A percentile compares a stretch with the other conserved stretches of the same genome.
Evolutionary conservation across 1,139 yeast species (phyloP).

Genomic region (Geotrichum restrictum): DNA sequence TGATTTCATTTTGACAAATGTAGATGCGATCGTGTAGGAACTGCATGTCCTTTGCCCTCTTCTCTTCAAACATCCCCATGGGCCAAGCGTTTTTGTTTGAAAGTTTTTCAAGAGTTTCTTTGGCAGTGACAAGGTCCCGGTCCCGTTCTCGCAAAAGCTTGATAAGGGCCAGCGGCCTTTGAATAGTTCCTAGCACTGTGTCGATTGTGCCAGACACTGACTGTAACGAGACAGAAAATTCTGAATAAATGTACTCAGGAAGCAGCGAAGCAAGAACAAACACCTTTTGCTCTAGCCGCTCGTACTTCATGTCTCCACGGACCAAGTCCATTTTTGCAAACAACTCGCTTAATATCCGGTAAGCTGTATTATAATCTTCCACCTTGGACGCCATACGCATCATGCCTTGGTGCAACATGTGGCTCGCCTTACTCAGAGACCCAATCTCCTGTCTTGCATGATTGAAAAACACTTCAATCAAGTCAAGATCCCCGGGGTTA

Average conservation of each 20-base stretch:
- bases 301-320: constrained; percentile 7
- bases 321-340: constrained; percentile 21
- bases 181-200: constrained; percentile 7
- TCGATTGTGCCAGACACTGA: constrained; percentile 13
- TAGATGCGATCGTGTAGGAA: constrained; percentile 34
- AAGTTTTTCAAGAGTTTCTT: constrained; percentile 30
- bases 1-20: constrained; percentile 32
- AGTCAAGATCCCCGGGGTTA: constrained; percentile 27
- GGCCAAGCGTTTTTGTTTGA: constrained; percentile 36
- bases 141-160: constrained; percentile 7
- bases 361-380: constrained; percentile 27
- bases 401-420: constrained; percentile 22
- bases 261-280: background rate
- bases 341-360: constrained; percentile 25
- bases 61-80: constrained; percentile 38
- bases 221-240: constrained; percentile 11
- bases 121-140: constrained; percentile 9
- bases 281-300: constrained; percentile 4
- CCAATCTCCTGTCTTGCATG: constrained; percentile 31
- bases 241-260: constrained; percentile 7
- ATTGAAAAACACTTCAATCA: constrained; percentile 29
- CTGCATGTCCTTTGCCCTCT: constrained; percentile 36
- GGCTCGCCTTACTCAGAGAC: constrained; percentile 22
- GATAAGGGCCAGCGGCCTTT: constrained; percentile 9
- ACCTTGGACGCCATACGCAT: constrained; percentile 26